Evolutionary conservation across 192 early-diverging fungal species (phyloP).

Genomic region (Gamsiella multidivaricata): DNA sequence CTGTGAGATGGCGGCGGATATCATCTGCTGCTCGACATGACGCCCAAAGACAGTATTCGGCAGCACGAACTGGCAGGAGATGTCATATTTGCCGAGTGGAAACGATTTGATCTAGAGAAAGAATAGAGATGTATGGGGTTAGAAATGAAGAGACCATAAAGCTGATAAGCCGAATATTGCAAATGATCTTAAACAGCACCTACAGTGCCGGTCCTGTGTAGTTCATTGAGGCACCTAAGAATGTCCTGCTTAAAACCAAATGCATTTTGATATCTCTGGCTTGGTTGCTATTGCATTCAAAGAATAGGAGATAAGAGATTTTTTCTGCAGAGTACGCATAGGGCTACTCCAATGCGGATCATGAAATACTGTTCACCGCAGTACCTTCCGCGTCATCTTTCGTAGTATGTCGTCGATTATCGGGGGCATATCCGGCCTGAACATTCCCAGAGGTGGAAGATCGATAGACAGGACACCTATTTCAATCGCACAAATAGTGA

Average conservation of each 20-base stretch:
- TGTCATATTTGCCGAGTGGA: constrained; percentile 31
- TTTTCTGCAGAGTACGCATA: not conserved
- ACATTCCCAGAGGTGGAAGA: constrained; percentile 28
- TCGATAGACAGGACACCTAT: constrained; percentile 40
- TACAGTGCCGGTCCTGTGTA: constrained; percentile 37
- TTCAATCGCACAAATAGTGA: not conserved
- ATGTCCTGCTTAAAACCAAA: constrained; percentile 51
- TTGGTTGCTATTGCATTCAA: constrained; percentile 40
- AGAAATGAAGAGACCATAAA: too few relatives aligned
- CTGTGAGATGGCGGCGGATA: constrained; percentile 40
- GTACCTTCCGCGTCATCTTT: constrained; percentile 53
- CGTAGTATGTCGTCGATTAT: constrained; percentile 41
- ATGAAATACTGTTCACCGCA: not conserved
- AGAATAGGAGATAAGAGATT: not conserved
- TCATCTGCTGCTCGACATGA: constrained; percentile 37
- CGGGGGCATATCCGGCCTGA: constrained; percentile 44
- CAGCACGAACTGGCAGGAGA: constrained; percentile 36
- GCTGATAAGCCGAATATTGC: too few relatives aligned
- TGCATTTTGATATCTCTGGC: constrained; percentile 43
- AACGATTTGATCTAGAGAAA: constrained; percentile 31
- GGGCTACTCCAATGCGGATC: not conserved
- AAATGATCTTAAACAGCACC: too few relatives aligned
- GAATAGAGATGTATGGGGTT: too few relatives aligned
- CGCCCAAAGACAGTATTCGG: constrained; percentile 42
- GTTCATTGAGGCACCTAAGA: constrained; percentile 23